Conservation (phyloP, 805 yeast genomes). For the Lipomyces kockii region DNA sequence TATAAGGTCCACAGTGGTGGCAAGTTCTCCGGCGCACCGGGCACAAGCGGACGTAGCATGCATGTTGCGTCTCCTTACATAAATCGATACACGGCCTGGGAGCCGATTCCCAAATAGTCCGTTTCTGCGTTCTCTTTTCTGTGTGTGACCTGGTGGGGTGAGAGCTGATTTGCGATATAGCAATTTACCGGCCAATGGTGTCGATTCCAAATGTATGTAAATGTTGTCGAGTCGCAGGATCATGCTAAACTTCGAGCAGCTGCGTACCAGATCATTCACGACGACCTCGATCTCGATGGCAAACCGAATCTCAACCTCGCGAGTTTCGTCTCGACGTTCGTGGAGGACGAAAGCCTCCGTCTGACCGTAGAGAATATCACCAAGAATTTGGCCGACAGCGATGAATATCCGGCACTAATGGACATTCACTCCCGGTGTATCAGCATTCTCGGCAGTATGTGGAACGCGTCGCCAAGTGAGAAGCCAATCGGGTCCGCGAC, state of each 20-base stretch:
- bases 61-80: constrained; percentile 31
- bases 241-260: constrained; percentile 27
- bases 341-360: constrained; percentile 57
- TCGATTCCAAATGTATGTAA: constrained; percentile 21
- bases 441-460: constrained; percentile 73
- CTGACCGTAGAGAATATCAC: constrained; percentile 72
- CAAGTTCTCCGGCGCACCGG: constrained; percentile 6
- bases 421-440: constrained; percentile 83
- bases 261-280: constrained; percentile 68
- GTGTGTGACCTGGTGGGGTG: not conserved
- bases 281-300: constrained; percentile 82
- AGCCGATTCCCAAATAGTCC: constrained; percentile 31
- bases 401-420: constrained; percentile 86
- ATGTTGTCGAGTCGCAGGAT: not conserved
- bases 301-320: constrained; percentile 84
- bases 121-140: not conserved
- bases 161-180: constrained; percentile 1
- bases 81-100: constrained; percentile 36
- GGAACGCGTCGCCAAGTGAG: constrained; percentile 68
- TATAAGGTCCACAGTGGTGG: constrained; percentile 4
- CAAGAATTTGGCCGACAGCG: constrained; percentile 90
- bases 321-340: constrained; percentile 73
- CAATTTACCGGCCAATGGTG: constrained; percentile 30
- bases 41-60: not conserved
- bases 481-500: constrained; percentile 84